Percentiles rank a stretch among this genome's conserved stretches.
Evolutionary conservation across 2,329 filamentous ascomycete species (phyloP).

Genomic region (Hymenoscyphus occultus): DNA sequence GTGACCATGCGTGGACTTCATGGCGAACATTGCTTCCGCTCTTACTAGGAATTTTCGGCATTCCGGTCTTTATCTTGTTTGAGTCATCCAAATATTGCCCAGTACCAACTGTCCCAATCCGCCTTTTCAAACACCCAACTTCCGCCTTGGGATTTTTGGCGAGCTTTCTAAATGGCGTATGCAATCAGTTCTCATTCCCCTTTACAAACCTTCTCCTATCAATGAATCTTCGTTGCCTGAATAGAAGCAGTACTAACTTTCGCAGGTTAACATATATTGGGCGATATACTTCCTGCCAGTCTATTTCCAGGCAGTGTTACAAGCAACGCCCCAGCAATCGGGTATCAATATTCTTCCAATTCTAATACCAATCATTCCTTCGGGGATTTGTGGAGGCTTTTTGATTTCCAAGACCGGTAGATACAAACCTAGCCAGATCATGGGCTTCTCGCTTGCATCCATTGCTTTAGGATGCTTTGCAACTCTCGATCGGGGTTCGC

Average conservation of each 20-base stretch:
- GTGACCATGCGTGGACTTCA: slow-evolving; percentile 1
- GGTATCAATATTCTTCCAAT: slow-evolving; percentile 34
- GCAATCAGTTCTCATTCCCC: neutral
- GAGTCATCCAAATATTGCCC: slow-evolving; percentile 13
- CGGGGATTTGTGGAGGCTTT: slow-evolving; percentile 38
- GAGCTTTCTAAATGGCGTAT: slow-evolving; percentile 11
- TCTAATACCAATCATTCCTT: slow-evolving; percentile 39
- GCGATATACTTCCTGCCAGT: slow-evolving; percentile 16
- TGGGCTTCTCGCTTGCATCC: slow-evolving; percentile 33
- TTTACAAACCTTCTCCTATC: too few relatives aligned
- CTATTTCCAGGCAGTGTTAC: slow-evolving; percentile 15
- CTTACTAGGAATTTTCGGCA: neutral
- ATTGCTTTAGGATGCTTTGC: slow-evolving; percentile 39
- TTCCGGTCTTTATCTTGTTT: slow-evolving; percentile 12
- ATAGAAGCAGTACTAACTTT: neutral
- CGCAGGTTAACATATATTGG: slow-evolving; percentile 14
- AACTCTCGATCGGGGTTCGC: slow-evolving; percentile 25
- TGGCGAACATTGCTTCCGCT: slow-evolving; percentile 7
- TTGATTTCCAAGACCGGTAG: slow-evolving; percentile 39
- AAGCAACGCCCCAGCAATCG: neutral
- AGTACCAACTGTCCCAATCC: slow-evolving; percentile 10
- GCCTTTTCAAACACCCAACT: slow-evolving; percentile 12
- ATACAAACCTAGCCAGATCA: slow-evolving; percentile 41
- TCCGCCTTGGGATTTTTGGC: slow-evolving; percentile 6
- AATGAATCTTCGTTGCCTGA: neutral